Evolutionary conservation across 2,329 filamentous ascomycete genomes (phyloP), one percentile per base, ranked within the genome.

Genomic region (Acrocalymma vagum): DNA sequence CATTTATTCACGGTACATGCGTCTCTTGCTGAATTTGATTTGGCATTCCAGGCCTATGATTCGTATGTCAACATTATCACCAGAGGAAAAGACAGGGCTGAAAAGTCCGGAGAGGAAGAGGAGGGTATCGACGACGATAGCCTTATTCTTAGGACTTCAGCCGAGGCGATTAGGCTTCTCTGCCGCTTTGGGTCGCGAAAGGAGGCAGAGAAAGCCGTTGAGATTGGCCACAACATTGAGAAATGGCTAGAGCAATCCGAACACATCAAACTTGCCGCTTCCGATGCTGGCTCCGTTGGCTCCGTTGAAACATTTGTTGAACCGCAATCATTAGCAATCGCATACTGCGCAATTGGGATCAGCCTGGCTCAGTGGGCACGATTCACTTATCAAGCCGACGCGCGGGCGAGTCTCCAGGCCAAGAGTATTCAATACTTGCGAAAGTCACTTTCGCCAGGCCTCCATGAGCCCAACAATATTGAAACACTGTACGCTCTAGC

Each of bases 31-130:
- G 93, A 99, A 56, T 97, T 96, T 53, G 90, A 96, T 40, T 76
- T 97, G 32, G 92, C 92, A 1, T 85, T 95, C 67, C 91, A 91
- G 63, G 89, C 94, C 1, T 89, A 96, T 49, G 88, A 95, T 65
- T 92, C 92, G 1, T 99, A 97, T 67, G 77, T 95, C 24, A 89
- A 95, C 38, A 88, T 99, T 51, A 83, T 96, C 39, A 87, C 86
- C 48, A 88, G 88, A 62, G 90, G 87, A 41, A 95, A 93, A 71
- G 88, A 90, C 14, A 82, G 92, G 26, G 84, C 90, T 3, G 84
- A 89, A 57, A 95, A 95, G 71, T 76, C 76, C 16, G 79, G 89
- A 3, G 82, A 90, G 53, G 64, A 72, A 6, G 88, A 93, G 56
- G 76, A 80, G 13, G 84, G 82, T 33, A 77, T 96, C 18, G 94